Conservation (phyloP, 148 eudicot species). For the Rhododendron williamsianum region DNA sequence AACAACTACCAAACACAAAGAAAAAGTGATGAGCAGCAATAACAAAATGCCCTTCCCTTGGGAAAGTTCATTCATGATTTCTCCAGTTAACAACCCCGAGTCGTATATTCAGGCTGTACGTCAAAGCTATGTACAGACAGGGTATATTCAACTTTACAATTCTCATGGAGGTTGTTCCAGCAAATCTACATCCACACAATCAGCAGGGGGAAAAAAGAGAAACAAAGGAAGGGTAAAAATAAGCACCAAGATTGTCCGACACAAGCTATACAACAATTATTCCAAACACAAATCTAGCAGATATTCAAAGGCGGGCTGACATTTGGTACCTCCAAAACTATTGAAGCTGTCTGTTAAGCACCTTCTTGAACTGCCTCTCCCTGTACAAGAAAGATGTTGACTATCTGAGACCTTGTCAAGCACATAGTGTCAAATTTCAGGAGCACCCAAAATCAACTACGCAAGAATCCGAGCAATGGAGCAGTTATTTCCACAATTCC, state of each 20-base stretch:
- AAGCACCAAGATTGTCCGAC: background rate
- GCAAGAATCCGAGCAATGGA: conserved; percentile 25
- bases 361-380: background rate
- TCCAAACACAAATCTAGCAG: background rate
- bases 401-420: background rate
- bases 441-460: background rate
- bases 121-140: background rate
- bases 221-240: background rate
- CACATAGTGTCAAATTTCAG: background rate
- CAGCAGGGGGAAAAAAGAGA: background rate
- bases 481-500: conserved; percentile 27
- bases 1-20: background rate
- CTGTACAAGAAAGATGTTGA: background rate
- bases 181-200: background rate
- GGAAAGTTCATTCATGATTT: background rate
- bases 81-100: background rate
- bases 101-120: background rate
- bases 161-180: background rate
- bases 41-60: background rate
- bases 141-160: background rate
- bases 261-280: background rate
- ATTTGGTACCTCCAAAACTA: background rate
- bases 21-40: background rate
- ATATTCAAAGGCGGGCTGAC: background rate
- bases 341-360: background rate